Conservation (phyloP, 352 stramenopile genomes). For the Globisporangium solare region DNA sequence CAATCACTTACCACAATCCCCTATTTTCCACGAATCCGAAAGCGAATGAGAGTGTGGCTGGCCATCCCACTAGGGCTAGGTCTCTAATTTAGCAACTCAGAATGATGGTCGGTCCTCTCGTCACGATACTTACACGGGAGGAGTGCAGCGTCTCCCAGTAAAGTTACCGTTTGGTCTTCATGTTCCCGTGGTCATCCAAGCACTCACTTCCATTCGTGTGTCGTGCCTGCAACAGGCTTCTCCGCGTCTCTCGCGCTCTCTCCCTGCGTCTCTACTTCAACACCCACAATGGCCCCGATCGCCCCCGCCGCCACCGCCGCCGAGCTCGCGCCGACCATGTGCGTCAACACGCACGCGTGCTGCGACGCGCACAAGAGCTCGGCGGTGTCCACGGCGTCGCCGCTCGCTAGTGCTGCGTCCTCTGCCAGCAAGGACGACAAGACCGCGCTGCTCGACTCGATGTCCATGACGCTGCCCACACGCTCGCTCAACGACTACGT, state of each 20-base stretch:
- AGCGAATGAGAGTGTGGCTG: too few species aligned
- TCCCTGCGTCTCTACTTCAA: neutral
- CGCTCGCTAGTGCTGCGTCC: neutral
- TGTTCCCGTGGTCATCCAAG: too few species aligned
- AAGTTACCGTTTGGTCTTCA: too few species aligned
- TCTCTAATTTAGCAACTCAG: too few species aligned
- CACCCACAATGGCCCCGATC: constrained; percentile 34
- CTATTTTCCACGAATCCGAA: too few species aligned
- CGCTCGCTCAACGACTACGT: constrained; percentile 57
- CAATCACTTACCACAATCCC: too few species aligned
- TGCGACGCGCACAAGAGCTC: constrained; percentile 28
- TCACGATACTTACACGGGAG: too few species aligned
- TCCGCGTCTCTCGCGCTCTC: too few species aligned
- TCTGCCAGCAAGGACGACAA: constrained; percentile 1
- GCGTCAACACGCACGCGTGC: constrained; percentile 6
- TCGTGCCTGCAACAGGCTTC: too few species aligned
- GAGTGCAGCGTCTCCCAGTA: too few species aligned
- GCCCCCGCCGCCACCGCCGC: constrained; percentile 18
- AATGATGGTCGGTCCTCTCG: too few species aligned
- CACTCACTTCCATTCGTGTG: constrained; percentile 10
- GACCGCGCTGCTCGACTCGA: constrained; percentile 24
- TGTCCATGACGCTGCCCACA: constrained; percentile 65
- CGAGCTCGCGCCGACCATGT: constrained; percentile 11
- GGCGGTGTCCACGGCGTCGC: constrained; percentile 4
- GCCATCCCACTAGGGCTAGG: too few species aligned